phyloP scores from a whole-genome alignment of 163 green algal genomes.

The Scenedesmus sp. region DNA sequence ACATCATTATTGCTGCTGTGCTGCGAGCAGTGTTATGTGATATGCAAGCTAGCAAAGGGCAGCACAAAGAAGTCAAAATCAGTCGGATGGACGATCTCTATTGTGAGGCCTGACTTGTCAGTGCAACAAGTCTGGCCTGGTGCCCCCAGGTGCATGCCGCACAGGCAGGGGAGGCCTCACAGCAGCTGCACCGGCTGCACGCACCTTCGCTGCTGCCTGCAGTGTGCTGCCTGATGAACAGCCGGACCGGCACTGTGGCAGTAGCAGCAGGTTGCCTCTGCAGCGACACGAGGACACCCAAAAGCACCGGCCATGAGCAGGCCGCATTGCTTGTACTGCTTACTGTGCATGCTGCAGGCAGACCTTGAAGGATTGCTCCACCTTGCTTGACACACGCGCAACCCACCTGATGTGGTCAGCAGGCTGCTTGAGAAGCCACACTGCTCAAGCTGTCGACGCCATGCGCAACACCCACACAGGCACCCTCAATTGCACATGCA shows the following conservation, averaged over 20 bases:
- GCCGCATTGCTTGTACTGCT: neutral
- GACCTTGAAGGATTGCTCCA: too few species aligned
- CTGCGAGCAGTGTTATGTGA: neutral
- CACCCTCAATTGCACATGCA: neutral
- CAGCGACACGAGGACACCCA: constrained; percentile 33
- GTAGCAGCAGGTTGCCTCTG: neutral
- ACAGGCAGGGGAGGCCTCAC: too few species aligned
- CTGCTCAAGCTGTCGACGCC: neutral
- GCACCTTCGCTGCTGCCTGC: neutral
- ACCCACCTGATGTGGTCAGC: too few species aligned
- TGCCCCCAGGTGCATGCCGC: too few species aligned
- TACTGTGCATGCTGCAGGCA: too few species aligned
- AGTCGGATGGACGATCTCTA: neutral
- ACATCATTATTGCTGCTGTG: neutral
- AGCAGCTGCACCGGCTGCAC: neutral
- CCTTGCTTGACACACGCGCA: too few species aligned
- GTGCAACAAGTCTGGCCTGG: neutral
- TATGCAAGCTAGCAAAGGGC: too few species aligned
- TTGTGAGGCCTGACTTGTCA: neutral
- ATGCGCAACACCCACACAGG: neutral
- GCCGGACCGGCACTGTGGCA: constrained; percentile 19
- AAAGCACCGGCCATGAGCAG: neutral
- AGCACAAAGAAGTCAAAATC: neutral
- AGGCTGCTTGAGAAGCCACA: neutral
- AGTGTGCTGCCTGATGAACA: constrained; percentile 42